Evolutionary conservation across 495 filamentous ascomycete genomes (phyloP).

Genomic region (Penicillium tannophilum): DNA sequence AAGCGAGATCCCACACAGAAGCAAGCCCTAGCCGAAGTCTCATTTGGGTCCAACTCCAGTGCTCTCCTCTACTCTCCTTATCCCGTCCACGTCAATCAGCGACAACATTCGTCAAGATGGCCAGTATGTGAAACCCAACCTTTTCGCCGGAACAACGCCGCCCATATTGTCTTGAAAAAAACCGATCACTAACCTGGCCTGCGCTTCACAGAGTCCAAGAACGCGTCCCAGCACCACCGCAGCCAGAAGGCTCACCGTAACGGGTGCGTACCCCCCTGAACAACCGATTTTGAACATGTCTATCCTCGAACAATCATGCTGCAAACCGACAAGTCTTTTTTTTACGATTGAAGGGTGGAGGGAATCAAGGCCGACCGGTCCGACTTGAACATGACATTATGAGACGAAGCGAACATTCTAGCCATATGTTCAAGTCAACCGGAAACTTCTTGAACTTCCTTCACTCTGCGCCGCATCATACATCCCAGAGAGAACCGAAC

Average conservation of each 20-base stretch:
- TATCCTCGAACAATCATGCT: neutral
- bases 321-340: constrained; percentile 1
- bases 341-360: neutral
- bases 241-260: constrained; percentile 95
- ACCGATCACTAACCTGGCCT: constrained; percentile 31
- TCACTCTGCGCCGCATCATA: constrained; percentile 1
- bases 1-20: constrained; percentile 54
- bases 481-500: constrained; percentile 14
- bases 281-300: constrained; percentile 1
- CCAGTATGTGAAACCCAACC: constrained; percentile 45
- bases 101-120: constrained; percentile 56
- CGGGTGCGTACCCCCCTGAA: constrained; percentile 66
- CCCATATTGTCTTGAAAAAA: constrained; percentile 6
- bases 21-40: constrained; percentile 44
- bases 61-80: constrained; percentile 29
- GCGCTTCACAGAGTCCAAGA: constrained; percentile 82
- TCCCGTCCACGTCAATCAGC: constrained; percentile 39
- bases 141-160: constrained; percentile 1
- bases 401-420: neutral
- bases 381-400: constrained; percentile 10
- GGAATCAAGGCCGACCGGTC: constrained; percentile 6
- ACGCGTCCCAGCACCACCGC: constrained; percentile 98
- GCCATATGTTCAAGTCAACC: constrained; percentile 5
- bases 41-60: constrained; percentile 30
- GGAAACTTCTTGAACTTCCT: neutral